Conservation (phyloP, 1,139 yeast species). For the Saccharomyces pastorianus region DNA sequence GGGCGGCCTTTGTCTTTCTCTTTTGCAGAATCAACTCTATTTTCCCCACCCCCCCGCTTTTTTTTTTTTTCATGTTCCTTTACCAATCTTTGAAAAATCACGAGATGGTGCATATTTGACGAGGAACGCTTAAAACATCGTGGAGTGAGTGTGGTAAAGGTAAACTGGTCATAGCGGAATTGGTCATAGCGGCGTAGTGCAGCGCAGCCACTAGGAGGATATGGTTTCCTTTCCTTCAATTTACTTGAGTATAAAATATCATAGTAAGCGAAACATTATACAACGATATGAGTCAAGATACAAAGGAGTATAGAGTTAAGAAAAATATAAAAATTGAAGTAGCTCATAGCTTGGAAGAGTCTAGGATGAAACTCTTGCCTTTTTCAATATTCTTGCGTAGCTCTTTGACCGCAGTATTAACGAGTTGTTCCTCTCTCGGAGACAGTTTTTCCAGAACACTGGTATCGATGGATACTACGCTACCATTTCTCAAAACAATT, state of each 20-base stretch:
- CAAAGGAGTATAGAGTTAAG: not conserved
- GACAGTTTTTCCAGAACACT: slow-evolving; percentile 40
- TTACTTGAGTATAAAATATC: not conserved
- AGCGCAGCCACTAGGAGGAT: not conserved
- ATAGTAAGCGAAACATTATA: not conserved
- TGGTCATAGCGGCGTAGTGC: not conserved
- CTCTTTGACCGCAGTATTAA: slow-evolving; percentile 46
- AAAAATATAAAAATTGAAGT: not conserved
- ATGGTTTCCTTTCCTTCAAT: not conserved
- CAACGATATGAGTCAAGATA: not conserved
- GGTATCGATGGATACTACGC: slow-evolving; percentile 40
- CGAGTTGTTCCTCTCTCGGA: slow-evolving; percentile 40
- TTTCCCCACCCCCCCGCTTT: not conserved
- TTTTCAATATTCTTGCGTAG: slow-evolving; percentile 50
- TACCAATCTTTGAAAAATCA: not conserved
- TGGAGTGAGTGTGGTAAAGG: not conserved
- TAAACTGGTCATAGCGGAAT: not conserved
- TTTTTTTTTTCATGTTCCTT: not conserved
- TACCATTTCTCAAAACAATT: slow-evolving; percentile 42
- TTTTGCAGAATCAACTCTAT: not conserved
- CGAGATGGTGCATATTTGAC: not conserved
- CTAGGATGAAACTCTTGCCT: slow-evolving; percentile 49
- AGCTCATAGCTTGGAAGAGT: slow-evolving; percentile 15
- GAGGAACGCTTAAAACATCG: not conserved
- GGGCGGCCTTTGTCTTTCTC: not conserved